Conservation (phyloP, 148 eudicot species). For the Gaultheria prostrata region DNA sequence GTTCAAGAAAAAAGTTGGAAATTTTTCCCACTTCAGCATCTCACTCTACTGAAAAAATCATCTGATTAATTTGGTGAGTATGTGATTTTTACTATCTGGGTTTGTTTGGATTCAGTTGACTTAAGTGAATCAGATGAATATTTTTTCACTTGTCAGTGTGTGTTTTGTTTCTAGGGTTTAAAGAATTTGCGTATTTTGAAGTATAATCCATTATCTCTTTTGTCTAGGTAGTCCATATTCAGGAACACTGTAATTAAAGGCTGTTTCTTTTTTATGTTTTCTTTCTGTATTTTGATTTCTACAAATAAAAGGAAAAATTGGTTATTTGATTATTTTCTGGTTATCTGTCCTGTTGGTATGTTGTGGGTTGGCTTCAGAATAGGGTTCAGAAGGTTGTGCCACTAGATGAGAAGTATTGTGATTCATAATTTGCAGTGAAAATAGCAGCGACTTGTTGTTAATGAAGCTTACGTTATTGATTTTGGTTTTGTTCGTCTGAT, state of each 20-base stretch:
- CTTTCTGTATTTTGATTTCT: background rate
- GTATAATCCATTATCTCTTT: background rate
- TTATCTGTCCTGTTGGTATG: background rate
- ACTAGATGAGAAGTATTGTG: background rate
- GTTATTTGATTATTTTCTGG: background rate
- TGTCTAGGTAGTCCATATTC: background rate
- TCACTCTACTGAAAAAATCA: background rate
- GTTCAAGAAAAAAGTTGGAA: background rate
- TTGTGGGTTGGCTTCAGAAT: conserved; percentile 1
- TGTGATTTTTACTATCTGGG: background rate
- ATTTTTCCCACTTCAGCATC: background rate
- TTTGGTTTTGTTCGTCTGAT: background rate
- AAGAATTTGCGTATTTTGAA: background rate
- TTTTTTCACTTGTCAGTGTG: background rate
- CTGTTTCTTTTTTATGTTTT: background rate
- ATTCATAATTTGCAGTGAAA: background rate
- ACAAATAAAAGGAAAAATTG: background rate
- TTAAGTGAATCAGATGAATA: background rate
- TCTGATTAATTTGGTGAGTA: background rate
- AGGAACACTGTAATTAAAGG: background rate
- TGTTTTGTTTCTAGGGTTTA: background rate
- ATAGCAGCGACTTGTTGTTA: background rate
- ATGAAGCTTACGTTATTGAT: background rate
- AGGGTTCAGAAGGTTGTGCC: background rate
- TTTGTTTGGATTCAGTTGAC: background rate